These are phyloP conservation scores for Daldinia loculata DNA, from an alignment of 495 filamentous ascomycete species.

Conservation along the genomic window DNA sequence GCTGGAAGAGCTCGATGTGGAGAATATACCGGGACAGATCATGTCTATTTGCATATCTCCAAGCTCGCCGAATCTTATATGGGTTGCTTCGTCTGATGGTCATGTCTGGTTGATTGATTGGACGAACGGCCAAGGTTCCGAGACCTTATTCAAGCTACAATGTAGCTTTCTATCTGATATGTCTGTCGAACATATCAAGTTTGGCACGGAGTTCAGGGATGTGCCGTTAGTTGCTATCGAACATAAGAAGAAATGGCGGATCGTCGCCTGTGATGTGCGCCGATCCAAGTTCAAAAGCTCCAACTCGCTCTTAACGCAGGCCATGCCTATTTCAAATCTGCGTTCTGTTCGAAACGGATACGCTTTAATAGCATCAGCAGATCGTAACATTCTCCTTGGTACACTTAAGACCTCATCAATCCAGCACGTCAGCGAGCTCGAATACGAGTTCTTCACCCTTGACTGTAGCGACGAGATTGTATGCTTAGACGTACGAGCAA, in stretches of 20 bases:
- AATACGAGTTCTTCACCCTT: conserved; percentile 60
- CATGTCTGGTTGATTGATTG: conserved; percentile 79
- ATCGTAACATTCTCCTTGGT: conserved; percentile 39
- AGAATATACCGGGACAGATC: conserved; percentile 49
- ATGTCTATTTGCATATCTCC: conserved; percentile 68
- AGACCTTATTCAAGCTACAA: conserved; percentile 47
- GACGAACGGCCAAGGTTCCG: conserved; percentile 64
- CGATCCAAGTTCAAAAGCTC: conserved; percentile 31
- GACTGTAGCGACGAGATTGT: conserved; percentile 63
- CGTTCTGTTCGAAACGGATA: conserved; percentile 39
- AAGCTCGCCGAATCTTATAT: conserved; percentile 65
- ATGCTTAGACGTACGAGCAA: conserved; percentile 62
- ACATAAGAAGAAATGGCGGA: conserved; percentile 48
- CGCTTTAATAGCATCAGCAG: conserved; percentile 36
- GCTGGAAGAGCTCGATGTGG: conserved; percentile 17
- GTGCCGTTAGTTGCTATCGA: conserved; percentile 53
- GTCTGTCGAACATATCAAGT: conserved; percentile 52
- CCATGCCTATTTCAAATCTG: conserved; percentile 46
- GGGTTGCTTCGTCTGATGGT: conserved; percentile 73
- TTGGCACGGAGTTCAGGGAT: conserved; percentile 50
- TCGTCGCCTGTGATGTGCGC: conserved; percentile 53
- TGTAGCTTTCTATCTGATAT: conserved; percentile 47
- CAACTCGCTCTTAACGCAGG: conserved; percentile 47
- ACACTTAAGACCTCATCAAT: conserved; percentile 19
- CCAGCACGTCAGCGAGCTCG: conserved; percentile 48